Percentiles rank a stretch among this genome's conserved stretches.
Evolutionary conservation across 2,329 filamentous ascomycete species (phyloP).

Genomic region (Neonectria magnoliae): DNA sequence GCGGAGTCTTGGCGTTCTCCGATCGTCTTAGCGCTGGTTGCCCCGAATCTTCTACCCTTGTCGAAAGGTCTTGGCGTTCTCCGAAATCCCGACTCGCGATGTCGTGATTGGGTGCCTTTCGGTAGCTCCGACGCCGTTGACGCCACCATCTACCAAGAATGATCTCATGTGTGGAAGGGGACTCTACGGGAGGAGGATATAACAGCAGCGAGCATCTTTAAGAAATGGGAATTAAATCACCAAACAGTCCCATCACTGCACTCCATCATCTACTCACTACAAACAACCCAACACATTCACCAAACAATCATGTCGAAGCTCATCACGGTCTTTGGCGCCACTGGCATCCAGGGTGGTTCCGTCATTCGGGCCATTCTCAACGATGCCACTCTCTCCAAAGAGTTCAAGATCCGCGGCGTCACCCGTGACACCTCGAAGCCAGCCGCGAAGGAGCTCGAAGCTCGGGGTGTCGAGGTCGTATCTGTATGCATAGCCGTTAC

Average conservation of each 20-base stretch:
- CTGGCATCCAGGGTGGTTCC: constrained; percentile 60
- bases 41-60: background rate
- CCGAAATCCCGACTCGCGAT: background rate
- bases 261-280: background rate
- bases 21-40: no score
- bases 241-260: background rate
- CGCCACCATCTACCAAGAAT: background rate
- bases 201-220: background rate
- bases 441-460: constrained; percentile 50
- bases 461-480: constrained; percentile 56
- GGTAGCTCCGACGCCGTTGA: background rate
- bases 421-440: constrained; percentile 57
- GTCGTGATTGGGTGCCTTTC: background rate
- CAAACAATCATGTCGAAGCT: constrained; percentile 48
- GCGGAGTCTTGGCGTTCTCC: background rate
- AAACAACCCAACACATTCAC: background rate
- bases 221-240: background rate
- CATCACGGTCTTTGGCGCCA: constrained; percentile 58
- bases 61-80: background rate
- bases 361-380: constrained; percentile 57
- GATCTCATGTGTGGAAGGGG: background rate
- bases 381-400: constrained; percentile 55
- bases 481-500: constrained; percentile 36
- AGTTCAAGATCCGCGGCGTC: constrained; percentile 58
- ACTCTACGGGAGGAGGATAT: background rate